phyloP scores from a whole-genome alignment of 176 grass and related monocot species.

The Metroxylon sagu region DNA sequence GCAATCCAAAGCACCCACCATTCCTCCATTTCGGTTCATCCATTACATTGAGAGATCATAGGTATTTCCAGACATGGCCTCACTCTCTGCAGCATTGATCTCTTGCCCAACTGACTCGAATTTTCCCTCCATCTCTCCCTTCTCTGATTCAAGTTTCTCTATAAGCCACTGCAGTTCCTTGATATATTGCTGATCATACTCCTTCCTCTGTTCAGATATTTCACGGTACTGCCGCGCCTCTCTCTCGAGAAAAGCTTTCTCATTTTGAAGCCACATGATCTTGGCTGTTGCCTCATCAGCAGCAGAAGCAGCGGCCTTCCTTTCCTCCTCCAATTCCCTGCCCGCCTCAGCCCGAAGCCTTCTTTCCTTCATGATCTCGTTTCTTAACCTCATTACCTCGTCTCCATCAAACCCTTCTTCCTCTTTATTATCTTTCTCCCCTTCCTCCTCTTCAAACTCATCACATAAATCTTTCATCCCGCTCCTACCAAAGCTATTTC shows the following conservation, averaged over 20 bases:
- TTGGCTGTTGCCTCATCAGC: constrained; percentile 77
- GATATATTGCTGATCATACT: constrained; percentile 56
- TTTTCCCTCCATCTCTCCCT: constrained; percentile 9
- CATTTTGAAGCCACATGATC: constrained; percentile 49
- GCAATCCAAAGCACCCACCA: neutral
- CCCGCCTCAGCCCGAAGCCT: constrained; percentile 33
- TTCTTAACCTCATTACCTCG: constrained; percentile 33
- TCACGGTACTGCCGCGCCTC: constrained; percentile 49
- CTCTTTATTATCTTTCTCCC: constrained; percentile 14
- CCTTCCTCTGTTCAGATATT: constrained; percentile 50
- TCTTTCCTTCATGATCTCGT: constrained; percentile 39
- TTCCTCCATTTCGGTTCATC: neutral
- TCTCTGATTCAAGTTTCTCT: constrained; percentile 21
- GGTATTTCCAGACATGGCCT: constrained; percentile 26
- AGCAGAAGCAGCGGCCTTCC: constrained; percentile 44
- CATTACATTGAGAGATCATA: neutral
- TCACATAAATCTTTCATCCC: constrained; percentile 16
- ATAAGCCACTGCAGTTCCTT: constrained; percentile 53
- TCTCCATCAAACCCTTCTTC: constrained; percentile 11
- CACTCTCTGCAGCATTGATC: constrained; percentile 29
- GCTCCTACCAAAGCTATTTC: constrained; percentile 5
- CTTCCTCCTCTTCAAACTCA: constrained; percentile 28
- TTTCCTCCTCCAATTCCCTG: constrained; percentile 57
- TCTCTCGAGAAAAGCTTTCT: constrained; percentile 62
- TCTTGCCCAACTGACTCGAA: constrained; percentile 1